Base-by-base conservation (phyloP, 805 yeast species). In the Wickerhamiella australiensis region DNA sequence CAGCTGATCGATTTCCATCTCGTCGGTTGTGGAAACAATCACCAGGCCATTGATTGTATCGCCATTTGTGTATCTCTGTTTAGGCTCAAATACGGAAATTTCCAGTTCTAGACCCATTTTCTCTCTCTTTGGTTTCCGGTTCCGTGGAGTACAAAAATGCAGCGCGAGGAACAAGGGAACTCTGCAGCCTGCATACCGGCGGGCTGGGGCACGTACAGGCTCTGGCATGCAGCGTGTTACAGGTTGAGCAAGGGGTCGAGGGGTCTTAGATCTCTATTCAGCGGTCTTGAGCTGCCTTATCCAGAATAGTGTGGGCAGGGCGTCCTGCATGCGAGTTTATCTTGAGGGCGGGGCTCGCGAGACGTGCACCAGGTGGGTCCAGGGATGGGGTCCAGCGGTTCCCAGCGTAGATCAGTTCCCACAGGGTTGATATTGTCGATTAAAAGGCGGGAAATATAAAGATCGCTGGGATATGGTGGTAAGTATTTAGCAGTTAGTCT, bases 31-130 rank as follows among this genome's bases (percentile, higher is more conserved):
- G 20, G 33, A 25, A 3, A 46, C n/a, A 23, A 37, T 22, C 17
- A 46, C 43, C 3, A 46, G 9, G 7, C 49, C 49, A 15, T 22
- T 37, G 40, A 46, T 37, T 7, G 31, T 18, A n/a, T 46, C 49
- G 21, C 33, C 37, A 27, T 23, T 22, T 12, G 49, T 46, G 27
- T 46, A 46, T 7, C 43, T 29, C 25, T 46, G 49, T 40, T 37
- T 46, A 12, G 43, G 43, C 6, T 23, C 43, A 21, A 8, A 13
- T 29, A n/a, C 29, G 17, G n/a, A 33, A 23, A 46, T 37, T 11
- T 37, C 43, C 37, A 46, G 15, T 5, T 36, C 49, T 31, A 46
- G 18, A 5, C 40, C 35, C 47, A 45, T 45, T 7, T 13, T 17
- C 31, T n/a, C 5, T 33, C 29, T 26, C 11, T 26, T 7, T 7